Evolutionary conservation across 2,329 filamentous ascomycete species (phyloP).

Genomic region (Diaporthe ilicicola): DNA sequence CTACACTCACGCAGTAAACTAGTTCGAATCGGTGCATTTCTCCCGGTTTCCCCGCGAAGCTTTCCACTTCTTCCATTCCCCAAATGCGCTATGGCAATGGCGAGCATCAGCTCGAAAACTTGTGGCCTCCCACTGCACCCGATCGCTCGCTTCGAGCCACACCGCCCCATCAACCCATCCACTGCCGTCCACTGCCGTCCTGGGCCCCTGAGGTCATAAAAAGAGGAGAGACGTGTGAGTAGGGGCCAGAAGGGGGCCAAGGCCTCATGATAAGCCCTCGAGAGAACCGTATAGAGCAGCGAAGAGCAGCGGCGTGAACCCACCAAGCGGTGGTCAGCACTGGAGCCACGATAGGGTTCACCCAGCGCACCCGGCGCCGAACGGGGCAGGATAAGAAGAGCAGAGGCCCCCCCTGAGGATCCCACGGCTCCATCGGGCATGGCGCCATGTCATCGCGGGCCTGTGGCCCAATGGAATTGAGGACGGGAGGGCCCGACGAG

Average conservation of each 20-base stretch:
- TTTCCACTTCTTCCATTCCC: neutral
- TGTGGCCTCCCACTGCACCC: neutral
- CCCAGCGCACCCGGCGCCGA: neutral
- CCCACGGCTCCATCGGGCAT: conserved; percentile 26
- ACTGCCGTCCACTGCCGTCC: neutral
- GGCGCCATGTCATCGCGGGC: conserved; percentile 22
- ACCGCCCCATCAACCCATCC: conserved; percentile 16
- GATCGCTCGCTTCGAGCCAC: conserved; percentile 12
- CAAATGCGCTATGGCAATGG: neutral
- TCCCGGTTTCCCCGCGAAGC: neutral
- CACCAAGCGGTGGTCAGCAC: conserved; percentile 13
- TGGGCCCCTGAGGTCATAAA: conserved; percentile 11
- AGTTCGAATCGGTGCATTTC: neutral
- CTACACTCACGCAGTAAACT: neutral
- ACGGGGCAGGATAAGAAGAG: neutral
- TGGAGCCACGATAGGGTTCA: conserved; percentile 28
- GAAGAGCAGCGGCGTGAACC: neutral
- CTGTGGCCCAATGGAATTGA: conserved; percentile 21
- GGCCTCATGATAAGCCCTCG: neutral
- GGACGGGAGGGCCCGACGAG: conserved; percentile 22
- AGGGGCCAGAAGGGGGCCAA: neutral
- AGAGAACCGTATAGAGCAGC: neutral
- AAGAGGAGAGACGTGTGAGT: neutral
- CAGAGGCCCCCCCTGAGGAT: conserved; percentile 15
- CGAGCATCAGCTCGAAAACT: conserved; percentile 11